Evolutionary conservation across 2,329 filamentous ascomycete species (phyloP), one percentile per base, ranked within the genome.

Genomic region (Colletotrichum melonis): DNA sequence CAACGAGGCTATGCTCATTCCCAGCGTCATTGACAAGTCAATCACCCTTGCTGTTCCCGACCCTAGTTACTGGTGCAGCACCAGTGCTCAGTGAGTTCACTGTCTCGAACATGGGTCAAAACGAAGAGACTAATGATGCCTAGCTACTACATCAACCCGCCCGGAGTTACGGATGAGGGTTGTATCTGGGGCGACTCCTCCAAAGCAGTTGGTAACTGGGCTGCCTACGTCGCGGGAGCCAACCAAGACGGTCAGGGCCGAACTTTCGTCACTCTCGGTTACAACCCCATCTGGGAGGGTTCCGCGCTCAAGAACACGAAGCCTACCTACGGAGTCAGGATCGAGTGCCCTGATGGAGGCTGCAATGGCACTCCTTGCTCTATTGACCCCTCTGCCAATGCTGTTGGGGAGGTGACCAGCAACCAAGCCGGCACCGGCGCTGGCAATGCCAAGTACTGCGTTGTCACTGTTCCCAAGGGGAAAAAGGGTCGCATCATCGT

Each of bases 1-100:
- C 63, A 92, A 94, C 78, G 93, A 95, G 84, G 92, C 92, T 74
- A 95, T 95, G 93, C 86, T 95, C 76, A 95, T 95, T 78, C 93
- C 93, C 19, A 95, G 93, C n/a, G 82, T 91, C 75, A 91, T 95
- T 59, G 79, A 86, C 26, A 83, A 86, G 74, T 81, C 81, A 11
- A 85, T 86, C n/a, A 88, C 87, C 35, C 85, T 96, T 67, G 93
- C 94, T 63, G 93, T 95, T 46, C 94, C 94, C 9, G 92, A 87
- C 69, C 83, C 87, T 22, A 87, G 84, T 69, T 95, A 95, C 82
- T 95, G 93, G 93, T 90, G 87, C 76, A 82, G 84, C 57, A 95
- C 93, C 14, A 89, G 93, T 72, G 92, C 94, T 72, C 94, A 96
- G 90, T 94, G 87, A 86, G 91, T 87, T 49, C 3, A 9, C 35